Conservation (phyloP, 1,284 basidiomycete genomes). For the Cystobasidium slooffiae region DNA sequence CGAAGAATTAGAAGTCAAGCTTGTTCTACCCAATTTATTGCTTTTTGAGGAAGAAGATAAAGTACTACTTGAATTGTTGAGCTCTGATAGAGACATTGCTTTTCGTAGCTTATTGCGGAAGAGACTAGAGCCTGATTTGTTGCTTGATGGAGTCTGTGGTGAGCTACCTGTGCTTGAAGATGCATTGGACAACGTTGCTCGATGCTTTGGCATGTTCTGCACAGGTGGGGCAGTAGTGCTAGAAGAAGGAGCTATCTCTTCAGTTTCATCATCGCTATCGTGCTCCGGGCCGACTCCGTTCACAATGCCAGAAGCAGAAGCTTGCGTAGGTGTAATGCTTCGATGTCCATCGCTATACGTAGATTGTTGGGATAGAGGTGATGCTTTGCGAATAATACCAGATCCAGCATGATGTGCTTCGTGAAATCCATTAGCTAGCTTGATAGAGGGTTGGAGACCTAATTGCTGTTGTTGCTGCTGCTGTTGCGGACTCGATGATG, state of each 20-base stretch:
- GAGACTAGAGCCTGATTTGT: conserved; percentile 27
- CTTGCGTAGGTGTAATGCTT: conserved; percentile 41
- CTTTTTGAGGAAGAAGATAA: conserved; percentile 16
- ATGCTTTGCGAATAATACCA: conserved; percentile 35
- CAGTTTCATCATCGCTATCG: conserved; percentile 35
- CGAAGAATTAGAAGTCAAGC: conserved; percentile 39
- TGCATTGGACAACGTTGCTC: conserved; percentile 22
- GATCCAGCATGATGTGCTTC: background rate
- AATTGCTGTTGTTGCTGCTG: conserved; percentile 13
- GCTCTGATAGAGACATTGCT: conserved; percentile 34
- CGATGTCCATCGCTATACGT: conserved; percentile 30
- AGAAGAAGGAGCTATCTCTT: background rate
- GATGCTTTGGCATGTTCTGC: background rate
- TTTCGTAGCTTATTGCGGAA: conserved; percentile 41
- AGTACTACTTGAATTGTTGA: conserved; percentile 30
- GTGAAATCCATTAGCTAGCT: background rate
- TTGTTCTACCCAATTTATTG: conserved; percentile 34
- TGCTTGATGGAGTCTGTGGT: conserved; percentile 25
- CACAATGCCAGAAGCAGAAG: conserved; percentile 1
- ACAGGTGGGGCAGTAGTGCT: background rate
- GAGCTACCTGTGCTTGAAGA: conserved; percentile 27
- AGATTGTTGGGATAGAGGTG: conserved; percentile 34
- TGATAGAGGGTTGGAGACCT: conserved; percentile 26
- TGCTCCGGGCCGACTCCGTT: background rate
- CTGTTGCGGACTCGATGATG: background rate